A percentile compares a stretch with the other conserved stretches of the same genome.
phyloP scores from a whole-genome alignment of 768 basidiomycete species.

The Mycena maculata region DNA sequence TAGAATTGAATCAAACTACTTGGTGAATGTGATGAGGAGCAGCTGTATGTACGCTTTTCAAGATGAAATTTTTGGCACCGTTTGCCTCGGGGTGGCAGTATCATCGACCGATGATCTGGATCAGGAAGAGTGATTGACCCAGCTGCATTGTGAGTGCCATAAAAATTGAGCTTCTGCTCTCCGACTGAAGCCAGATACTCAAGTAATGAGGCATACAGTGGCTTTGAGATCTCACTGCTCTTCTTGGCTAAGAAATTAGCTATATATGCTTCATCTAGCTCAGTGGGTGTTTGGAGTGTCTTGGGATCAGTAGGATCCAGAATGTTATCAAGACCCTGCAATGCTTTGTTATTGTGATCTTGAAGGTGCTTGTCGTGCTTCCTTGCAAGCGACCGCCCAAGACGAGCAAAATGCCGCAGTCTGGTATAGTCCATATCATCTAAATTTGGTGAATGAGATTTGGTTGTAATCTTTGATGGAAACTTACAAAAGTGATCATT shows the following conservation, averaged over 20 bases:
- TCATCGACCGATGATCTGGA: conserved; percentile 17
- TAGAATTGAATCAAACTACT: conserved; percentile 25
- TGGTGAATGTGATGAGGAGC: background rate
- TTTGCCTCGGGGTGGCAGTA: conserved; percentile 22
- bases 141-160: conserved; percentile 14
- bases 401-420: conserved; percentile 25
- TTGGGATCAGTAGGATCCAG: conserved; percentile 11
- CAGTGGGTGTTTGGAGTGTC: background rate
- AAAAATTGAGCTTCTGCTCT: conserved; percentile 20
- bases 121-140: conserved; percentile 16
- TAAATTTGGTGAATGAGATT: background rate
- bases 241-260: conserved; percentile 17
- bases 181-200: conserved; percentile 10
- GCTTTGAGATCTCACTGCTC: conserved; percentile 1
- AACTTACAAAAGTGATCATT: conserved; percentile 32
- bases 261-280: conserved; percentile 5
- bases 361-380: conserved; percentile 14
- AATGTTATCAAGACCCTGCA: conserved; percentile 14
- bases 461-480: background rate
- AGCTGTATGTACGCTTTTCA: conserved; percentile 27
- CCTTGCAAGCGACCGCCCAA: conserved; percentile 5
- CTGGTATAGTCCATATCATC: conserved; percentile 34
- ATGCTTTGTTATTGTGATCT: background rate
- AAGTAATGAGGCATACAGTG: conserved; percentile 12
- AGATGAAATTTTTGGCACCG: conserved; percentile 3